phyloP scores from a whole-genome alignment of 306 rosid genomes.

The Prunus persica region Prunus_persica_NCBIv2 NC_034009.1:29270001-29270500 shows the following conservation, averaged over 20 bases:
- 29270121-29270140: background rate
- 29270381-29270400: background rate
- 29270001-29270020: background rate
- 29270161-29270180: no score
- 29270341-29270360: background rate
- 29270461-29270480: background rate
- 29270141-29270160: background rate
- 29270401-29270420: background rate
- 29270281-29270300: background rate
- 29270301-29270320: background rate
- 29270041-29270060: background rate
- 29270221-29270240: no score
- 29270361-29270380: background rate
- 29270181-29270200: no score
- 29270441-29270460: background rate
- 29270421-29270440: background rate
- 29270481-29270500: background rate
- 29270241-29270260: no score
- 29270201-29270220: background rate
- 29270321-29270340: background rate
- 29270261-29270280: background rate
- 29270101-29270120: background rate
- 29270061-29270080: background rate
- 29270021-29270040: background rate
- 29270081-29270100: background rate